A percentile compares a stretch with the other conserved stretches of the same genome.
These are phyloP conservation scores for Saccharomycopsis microspora DNA, from an alignment of 805 yeast genomes.

Conservation along the genomic window DNA sequence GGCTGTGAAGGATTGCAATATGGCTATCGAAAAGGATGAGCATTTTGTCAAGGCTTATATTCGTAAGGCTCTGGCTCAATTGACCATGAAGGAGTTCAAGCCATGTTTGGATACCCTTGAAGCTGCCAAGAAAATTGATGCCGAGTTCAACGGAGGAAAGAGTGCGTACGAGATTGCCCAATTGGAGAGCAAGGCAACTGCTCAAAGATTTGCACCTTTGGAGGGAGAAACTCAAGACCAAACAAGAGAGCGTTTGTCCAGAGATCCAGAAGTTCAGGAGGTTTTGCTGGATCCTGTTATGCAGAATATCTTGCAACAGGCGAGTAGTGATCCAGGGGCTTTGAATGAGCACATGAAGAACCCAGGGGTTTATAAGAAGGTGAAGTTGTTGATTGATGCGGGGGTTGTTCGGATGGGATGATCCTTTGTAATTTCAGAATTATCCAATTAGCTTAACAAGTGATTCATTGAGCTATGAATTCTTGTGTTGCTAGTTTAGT, in stretches of 20 bases:
- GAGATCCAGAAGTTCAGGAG: constrained; percentile 89
- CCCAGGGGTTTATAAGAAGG: constrained; percentile 83
- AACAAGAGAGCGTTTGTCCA: constrained; percentile 70
- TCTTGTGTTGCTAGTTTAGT: too few species aligned
- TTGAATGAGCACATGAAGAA: constrained; percentile 96
- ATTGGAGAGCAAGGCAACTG: constrained; percentile 63
- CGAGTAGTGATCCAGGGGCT: constrained; percentile 92
- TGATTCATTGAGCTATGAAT: not conserved
- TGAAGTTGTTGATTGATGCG: constrained; percentile 84
- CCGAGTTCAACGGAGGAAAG: constrained; percentile 47
- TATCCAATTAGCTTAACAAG: not conserved
- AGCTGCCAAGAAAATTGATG: constrained; percentile 66
- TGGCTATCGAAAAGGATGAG: constrained; percentile 83
- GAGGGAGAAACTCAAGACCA: constrained; percentile 92
- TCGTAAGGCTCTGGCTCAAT: constrained; percentile 90
- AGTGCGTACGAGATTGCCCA: constrained; percentile 70
- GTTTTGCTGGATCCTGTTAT: constrained; percentile 91
- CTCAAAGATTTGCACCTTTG: constrained; percentile 68
- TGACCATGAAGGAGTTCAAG: constrained; percentile 80
- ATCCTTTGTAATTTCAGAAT: not conserved
- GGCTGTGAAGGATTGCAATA: constrained; percentile 84
- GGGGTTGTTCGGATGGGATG: constrained; percentile 90
- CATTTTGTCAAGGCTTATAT: constrained; percentile 87
- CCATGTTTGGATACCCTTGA: constrained; percentile 74
- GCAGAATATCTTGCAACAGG: constrained; percentile 91